These are phyloP conservation scores for Aspergillus clavatus DNA, from an alignment of 2,329 filamentous ascomycete species.

Conservation along the genomic window DNA sequence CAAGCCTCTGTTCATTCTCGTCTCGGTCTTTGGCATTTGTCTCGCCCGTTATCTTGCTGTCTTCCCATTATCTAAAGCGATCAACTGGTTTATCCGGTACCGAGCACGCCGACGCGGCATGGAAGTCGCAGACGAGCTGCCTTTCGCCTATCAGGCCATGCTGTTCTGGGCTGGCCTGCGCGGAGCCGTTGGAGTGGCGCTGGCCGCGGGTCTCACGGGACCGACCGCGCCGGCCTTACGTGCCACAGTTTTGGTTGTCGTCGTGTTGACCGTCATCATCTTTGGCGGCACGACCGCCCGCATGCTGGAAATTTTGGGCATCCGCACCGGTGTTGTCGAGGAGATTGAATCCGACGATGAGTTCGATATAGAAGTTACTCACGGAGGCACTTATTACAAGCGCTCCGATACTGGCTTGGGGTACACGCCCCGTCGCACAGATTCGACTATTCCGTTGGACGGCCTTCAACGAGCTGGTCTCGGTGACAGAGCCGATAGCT, in stretches of 20 bases:
- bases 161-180: constrained; percentile 98
- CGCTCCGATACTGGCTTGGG: constrained; percentile 72
- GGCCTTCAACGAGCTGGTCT: constrained; percentile 40
- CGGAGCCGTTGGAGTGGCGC: constrained; percentile 89
- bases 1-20: constrained; percentile 90
- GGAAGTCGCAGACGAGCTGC: constrained; percentile 79
- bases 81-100: constrained; percentile 91
- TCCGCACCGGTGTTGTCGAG: constrained; percentile 91
- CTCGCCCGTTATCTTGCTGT: constrained; percentile 89
- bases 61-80: constrained; percentile 81
- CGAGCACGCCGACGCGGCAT: constrained; percentile 70
- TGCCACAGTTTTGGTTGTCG: constrained; percentile 94
- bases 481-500: constrained; percentile 40
- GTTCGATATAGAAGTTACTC: constrained; percentile 85
- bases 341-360: constrained; percentile 97
- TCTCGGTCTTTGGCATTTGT: constrained; percentile 87
- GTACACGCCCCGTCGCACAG: constrained; percentile 62
- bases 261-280: constrained; percentile 96
- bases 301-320: constrained; percentile 97
- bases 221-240: constrained; percentile 76
- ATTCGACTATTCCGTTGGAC: constrained; percentile 55
- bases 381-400: constrained; percentile 71
- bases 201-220: constrained; percentile 82
- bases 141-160: constrained; percentile 97
- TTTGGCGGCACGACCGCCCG: constrained; percentile 95